Conservation (phyloP, 495 filamentous ascomycete species). For the Penicillium coprophilum region DNA sequence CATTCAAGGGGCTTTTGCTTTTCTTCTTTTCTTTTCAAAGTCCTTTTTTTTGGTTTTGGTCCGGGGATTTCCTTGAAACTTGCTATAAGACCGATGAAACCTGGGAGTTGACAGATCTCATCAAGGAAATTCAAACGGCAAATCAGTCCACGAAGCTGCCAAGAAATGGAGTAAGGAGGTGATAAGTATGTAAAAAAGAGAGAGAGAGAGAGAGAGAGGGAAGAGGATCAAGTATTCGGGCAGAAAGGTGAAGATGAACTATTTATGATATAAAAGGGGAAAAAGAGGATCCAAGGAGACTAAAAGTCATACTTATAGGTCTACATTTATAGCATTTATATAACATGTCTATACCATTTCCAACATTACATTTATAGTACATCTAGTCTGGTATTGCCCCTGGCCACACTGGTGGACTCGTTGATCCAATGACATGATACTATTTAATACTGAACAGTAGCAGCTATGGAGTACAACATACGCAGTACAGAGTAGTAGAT, state of each 20-base stretch:
- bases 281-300: neutral
- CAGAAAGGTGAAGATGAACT: constrained; percentile 1
- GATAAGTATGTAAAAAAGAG: neutral
- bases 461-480: too few relatives aligned
- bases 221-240: neutral
- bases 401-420: neutral
- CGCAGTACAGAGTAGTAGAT: neutral
- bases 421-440: constrained; percentile 1
- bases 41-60: neutral
- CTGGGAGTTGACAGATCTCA: constrained; percentile 7
- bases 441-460: too few relatives aligned
- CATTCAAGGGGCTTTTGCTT: neutral
- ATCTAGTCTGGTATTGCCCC: neutral
- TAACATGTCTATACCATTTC: too few relatives aligned
- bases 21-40: neutral
- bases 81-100: neutral
- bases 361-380: neutral
- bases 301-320: constrained; percentile 6
- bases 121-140: constrained; percentile 15
- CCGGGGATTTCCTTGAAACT: neutral
- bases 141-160: constrained; percentile 23
- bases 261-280: neutral
- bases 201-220: neutral
- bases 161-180: constrained; percentile 31
- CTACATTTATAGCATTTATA: neutral